Conservation (phyloP, 192 early-diverging fungal species). For the Oehlia diaphana region DNA sequence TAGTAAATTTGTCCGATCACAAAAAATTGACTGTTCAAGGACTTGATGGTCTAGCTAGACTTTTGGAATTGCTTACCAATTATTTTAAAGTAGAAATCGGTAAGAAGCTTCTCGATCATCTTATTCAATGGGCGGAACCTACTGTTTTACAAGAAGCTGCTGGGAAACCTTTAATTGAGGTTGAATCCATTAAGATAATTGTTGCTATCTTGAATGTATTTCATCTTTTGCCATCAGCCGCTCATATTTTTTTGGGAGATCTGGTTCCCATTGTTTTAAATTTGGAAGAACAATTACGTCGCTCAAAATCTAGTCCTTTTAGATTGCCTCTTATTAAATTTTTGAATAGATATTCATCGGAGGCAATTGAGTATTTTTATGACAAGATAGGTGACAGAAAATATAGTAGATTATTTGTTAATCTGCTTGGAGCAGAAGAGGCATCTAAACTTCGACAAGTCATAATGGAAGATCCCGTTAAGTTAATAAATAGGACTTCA, state of each 20-base stretch:
- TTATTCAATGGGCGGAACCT: constrained; percentile 91
- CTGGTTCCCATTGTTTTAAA: constrained; percentile 85
- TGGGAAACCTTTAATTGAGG: constrained; percentile 81
- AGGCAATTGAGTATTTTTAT: constrained; percentile 84
- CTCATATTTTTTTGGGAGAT: constrained; percentile 90
- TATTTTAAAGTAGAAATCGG: constrained; percentile 99
- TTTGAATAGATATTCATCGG: constrained; percentile 84
- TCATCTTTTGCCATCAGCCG: constrained; percentile 86
- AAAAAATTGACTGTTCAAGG: constrained; percentile 90
- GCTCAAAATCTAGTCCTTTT: constrained; percentile 92
- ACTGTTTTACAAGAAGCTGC: constrained; percentile 77
- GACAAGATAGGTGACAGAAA: constrained; percentile 62
- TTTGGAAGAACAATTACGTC: constrained; percentile 78
- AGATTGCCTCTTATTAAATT: constrained; percentile 86
- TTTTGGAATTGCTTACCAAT: constrained; percentile 91
- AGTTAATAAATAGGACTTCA: constrained; percentile 54
- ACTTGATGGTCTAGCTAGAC: constrained; percentile 89
- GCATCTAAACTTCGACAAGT: constrained; percentile 64
- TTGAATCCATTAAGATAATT: constrained; percentile 92
- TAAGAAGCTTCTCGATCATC: constrained; percentile 95
- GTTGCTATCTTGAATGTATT: constrained; percentile 94
- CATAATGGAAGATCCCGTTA: constrained; percentile 56
- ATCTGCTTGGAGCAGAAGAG: constrained; percentile 53
- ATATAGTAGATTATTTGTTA: constrained; percentile 66
- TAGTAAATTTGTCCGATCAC: constrained; percentile 94